Conservation (phyloP, 768 basidiomycete species). For the Crepidotus variabilis region DNA sequence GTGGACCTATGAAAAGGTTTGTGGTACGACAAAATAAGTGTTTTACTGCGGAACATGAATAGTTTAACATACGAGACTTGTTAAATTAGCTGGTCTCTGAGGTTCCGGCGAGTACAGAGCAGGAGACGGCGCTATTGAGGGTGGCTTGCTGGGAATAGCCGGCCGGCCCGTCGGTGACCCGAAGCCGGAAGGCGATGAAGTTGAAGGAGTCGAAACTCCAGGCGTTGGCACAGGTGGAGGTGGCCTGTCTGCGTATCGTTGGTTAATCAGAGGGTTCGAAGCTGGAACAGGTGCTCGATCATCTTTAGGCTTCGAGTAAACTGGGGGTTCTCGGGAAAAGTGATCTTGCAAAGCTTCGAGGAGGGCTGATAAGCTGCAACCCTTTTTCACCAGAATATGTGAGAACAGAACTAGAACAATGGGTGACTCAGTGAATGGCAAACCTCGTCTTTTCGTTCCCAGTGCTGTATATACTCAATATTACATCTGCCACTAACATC, state of each 20-base stretch:
- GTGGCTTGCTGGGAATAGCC: conserved; percentile 32
- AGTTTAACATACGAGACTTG: not conserved
- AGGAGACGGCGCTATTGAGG: conserved; percentile 5
- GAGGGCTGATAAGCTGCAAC: conserved; percentile 70
- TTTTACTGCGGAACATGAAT: not conserved
- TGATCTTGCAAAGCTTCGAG: conserved; percentile 74
- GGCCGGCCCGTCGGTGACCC: conserved; percentile 21
- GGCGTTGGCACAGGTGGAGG: conserved; percentile 17
- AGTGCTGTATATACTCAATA: conserved; percentile 67
- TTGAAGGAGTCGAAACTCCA: not conserved
- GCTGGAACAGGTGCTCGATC: conserved; percentile 7
- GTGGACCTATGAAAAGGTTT: conserved; percentile 5
- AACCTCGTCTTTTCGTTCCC: conserved; percentile 86
- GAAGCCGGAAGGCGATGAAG: not conserved
- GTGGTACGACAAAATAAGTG: not conserved
- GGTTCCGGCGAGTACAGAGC: not conserved
- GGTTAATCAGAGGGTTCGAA: conserved; percentile 2
- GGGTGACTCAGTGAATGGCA: conserved; percentile 6
- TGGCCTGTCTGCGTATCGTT: conserved; percentile 25
- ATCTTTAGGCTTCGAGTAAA: conserved; percentile 77
- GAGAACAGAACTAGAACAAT: conserved; percentile 12
- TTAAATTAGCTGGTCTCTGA: not conserved
- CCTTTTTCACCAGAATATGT: conserved; percentile 37
- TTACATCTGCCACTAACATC: conserved; percentile 77
- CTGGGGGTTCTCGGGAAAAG: conserved; percentile 84